Base-by-base conservation (phyloP, 2,329 filamentous ascomycete genomes). In the Ophiocordyceps australis region DNA sequence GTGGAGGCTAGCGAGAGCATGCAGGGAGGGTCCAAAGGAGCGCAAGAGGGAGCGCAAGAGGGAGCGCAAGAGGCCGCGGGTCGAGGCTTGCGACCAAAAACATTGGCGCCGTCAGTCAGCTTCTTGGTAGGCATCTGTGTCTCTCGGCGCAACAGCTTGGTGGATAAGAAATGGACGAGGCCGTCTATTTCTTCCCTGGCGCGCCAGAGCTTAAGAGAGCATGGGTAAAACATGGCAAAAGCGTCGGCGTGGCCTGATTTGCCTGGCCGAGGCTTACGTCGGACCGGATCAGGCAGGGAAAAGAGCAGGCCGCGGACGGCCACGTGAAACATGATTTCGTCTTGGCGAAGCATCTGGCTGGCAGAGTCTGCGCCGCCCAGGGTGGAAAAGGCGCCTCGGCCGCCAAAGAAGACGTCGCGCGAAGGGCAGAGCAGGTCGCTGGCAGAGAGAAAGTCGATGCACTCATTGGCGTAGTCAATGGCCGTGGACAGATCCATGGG, bases 261-360 rank as follows among this genome's bases (percentile, higher is more conserved):
- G n/a, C n/a, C n/a, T n/a, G n/a, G n/a, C n/a, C n/a, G n/a, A 38
- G 42, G 42, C 39, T 41, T 54, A 37, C 40, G 47, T 41, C 38
- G 56, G 8, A 98, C 89, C 0, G 86, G 86, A 38, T 68, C 68
- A 2, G 89, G 89, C 3, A 98, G 62, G 8, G 73, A 74, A 45
- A 92, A 92, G 1, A 94, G 52, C 25, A 95, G 53, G 1, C 89
- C 89, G 9, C 85, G 71, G 0, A 92, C 80, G 5, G 83, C 83
- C 12, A 86, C 74, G 36, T 98, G 81, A 35, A 94, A 95, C 14
- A 78, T 74, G 44, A 98, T 85, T 43, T 98, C 89, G 34, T 94
- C 83, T 48, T 95, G 86, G 6, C 85, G 74, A 8, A 95, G 54
- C 10, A 74, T 62, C 32, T 94, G 86, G 27, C 72, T 69, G 13